phyloP scores from a whole-genome alignment of 2,329 filamentous ascomycete genomes.

The Nemania serpens region DNA sequence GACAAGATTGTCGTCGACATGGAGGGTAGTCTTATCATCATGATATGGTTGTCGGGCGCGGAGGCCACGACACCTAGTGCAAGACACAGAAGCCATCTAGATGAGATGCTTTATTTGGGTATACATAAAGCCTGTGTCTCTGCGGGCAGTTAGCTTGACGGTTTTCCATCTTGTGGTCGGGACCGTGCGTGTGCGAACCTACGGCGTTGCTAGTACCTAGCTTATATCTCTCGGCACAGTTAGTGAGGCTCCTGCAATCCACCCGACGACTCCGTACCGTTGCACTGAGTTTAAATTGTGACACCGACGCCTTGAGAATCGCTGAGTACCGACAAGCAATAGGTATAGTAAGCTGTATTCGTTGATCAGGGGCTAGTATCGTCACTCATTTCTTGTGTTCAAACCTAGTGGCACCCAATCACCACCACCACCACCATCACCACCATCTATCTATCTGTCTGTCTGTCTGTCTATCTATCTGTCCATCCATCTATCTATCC shows the following conservation, averaged over 20 bases:
- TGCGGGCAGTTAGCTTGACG: too few relatives aligned
- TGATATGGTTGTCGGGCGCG: background rate
- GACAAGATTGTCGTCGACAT: background rate
- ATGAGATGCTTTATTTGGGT: background rate
- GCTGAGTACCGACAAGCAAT: too few relatives aligned
- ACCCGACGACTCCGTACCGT: background rate
- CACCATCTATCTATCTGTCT: background rate
- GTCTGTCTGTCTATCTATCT: too few relatives aligned
- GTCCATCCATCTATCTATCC: background rate
- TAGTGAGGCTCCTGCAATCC: background rate
- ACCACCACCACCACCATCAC: background rate
- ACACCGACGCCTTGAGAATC: background rate
- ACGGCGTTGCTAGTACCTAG: conserved; percentile 10
- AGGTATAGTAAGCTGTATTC: too few relatives aligned
- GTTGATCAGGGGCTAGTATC: background rate
- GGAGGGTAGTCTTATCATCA: background rate
- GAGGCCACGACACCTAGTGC: background rate
- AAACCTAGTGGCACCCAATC: too few relatives aligned
- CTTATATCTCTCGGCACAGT: too few relatives aligned
- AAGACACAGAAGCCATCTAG: background rate
- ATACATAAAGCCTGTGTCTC: too few relatives aligned
- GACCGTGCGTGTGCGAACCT: too few relatives aligned
- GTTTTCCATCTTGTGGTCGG: too few relatives aligned
- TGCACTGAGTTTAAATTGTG: background rate
- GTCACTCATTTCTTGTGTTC: background rate